Percentiles rank a stretch among this genome's conserved stretches.
These are phyloP conservation scores for Lecanicillium sp. DNA, from an alignment of 2,329 filamentous ascomycete genomes.

Conservation along the genomic window DNA sequence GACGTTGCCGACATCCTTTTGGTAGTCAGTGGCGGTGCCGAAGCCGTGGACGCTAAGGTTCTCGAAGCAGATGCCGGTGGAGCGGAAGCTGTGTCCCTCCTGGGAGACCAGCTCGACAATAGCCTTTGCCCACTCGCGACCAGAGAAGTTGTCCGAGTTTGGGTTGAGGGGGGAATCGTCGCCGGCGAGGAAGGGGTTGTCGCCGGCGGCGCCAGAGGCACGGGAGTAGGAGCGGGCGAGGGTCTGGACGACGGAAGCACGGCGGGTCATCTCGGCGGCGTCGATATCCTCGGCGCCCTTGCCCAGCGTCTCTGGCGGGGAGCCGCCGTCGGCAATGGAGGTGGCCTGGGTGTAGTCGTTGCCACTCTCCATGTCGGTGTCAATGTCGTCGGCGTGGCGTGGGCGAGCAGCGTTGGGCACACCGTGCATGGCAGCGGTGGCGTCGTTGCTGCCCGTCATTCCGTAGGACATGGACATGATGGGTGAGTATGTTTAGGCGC, in stretches of 20 bases:
- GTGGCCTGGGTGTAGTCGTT: constrained; percentile 21
- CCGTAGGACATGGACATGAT: constrained; percentile 33
- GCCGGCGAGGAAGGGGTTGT: constrained; percentile 39
- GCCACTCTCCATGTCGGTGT: constrained; percentile 16
- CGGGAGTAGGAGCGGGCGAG: constrained; percentile 44
- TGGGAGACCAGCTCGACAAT: constrained; percentile 38
- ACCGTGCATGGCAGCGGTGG: constrained; percentile 35
- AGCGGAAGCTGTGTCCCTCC: constrained; percentile 46
- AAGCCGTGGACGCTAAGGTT: constrained; percentile 61
- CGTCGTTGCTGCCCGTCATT: constrained; percentile 41
- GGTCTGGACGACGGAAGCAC: constrained; percentile 39
- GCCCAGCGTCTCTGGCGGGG: constrained; percentile 7
- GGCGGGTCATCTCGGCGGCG: constrained; percentile 34
- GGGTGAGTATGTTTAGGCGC: constrained; percentile 1
- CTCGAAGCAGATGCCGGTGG: constrained; percentile 55
- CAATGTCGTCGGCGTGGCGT: constrained; percentile 17
- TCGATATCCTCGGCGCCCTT: constrained; percentile 23
- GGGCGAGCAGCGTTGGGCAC: constrained; percentile 22
- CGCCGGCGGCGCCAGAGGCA: constrained; percentile 26
- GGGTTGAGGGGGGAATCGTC: constrained; percentile 42
- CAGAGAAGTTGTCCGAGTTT: constrained; percentile 37
- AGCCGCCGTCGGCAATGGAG: constrained; percentile 28
- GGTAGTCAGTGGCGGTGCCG: constrained; percentile 60
- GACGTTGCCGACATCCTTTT: constrained; percentile 55
- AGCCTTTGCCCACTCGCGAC: constrained; percentile 48